These are phyloP conservation scores for Globisporangium carolinianum DNA, from an alignment of 352 stramenopile genomes.

Conservation along the genomic window DNA sequence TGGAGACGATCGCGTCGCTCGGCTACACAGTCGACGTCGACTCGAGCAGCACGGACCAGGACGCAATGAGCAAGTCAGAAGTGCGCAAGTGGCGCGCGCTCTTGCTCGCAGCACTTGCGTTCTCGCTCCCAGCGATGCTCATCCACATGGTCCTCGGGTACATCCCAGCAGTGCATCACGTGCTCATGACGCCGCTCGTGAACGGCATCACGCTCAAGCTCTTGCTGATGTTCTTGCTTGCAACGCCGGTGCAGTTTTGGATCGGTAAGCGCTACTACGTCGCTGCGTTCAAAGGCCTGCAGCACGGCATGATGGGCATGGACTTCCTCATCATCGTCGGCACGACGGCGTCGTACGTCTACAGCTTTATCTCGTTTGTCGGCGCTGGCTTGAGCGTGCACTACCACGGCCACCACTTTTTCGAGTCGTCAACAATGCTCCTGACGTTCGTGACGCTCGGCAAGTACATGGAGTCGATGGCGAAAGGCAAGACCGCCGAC, in stretches of 20 bases:
- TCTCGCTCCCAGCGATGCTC: slow-evolving; percentile 77
- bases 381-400: slow-evolving; percentile 44
- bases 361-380: slow-evolving; percentile 78
- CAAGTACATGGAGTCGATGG: slow-evolving; percentile 87
- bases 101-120: slow-evolving; percentile 68
- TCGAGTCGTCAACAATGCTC: slow-evolving; percentile 83
- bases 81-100: slow-evolving; percentile 70
- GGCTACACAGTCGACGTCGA: slow-evolving; percentile 60
- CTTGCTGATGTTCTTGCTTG: slow-evolving; percentile 78
- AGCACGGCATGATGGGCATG: slow-evolving; percentile 87
- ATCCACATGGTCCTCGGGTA: slow-evolving; percentile 87
- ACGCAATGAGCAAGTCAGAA: slow-evolving; percentile 60
- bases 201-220: slow-evolving; percentile 77
- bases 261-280: slow-evolving; percentile 78
- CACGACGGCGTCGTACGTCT: slow-evolving; percentile 83
- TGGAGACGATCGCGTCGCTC: slow-evolving; percentile 58
- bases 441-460: slow-evolving; percentile 83
- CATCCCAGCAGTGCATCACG: slow-evolving; percentile 51
- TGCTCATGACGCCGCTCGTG: slow-evolving; percentile 69
- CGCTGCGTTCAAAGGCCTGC: slow-evolving; percentile 70
- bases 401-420: slow-evolving; percentile 82
- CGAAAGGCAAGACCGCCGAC: slow-evolving; percentile 80
- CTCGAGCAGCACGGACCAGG: slow-evolving; percentile 45
- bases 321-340: slow-evolving; percentile 83
- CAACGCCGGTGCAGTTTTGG: slow-evolving; percentile 81